phyloP scores from a whole-genome alignment of 1,139 yeast genomes.

The Tardiomyces blankii region DNA sequence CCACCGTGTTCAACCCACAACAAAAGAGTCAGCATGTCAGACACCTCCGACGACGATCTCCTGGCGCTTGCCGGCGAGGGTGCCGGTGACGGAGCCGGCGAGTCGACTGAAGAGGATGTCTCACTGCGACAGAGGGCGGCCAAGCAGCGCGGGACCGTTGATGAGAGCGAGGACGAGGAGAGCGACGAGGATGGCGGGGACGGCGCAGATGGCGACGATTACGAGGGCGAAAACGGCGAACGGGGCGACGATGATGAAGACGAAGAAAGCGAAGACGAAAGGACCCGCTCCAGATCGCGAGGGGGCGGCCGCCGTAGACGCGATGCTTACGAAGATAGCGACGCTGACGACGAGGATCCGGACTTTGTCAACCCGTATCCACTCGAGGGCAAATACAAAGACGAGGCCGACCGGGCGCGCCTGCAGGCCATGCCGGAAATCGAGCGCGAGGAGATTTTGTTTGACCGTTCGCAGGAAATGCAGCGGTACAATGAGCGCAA shows the following conservation, averaged over 20 bases:
- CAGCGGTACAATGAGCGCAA: conserved; percentile 76
- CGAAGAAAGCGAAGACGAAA: not conserved
- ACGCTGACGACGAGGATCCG: conserved; percentile 34
- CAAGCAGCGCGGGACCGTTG: not conserved
- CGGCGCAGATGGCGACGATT: not conserved
- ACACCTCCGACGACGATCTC: conserved; percentile 15
- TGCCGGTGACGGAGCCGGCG: conserved; percentile 9
- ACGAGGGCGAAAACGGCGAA: conserved; percentile 7
- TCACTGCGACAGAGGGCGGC: conserved; percentile 1
- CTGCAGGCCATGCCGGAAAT: conserved; percentile 77
- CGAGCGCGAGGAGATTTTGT: conserved; percentile 79
- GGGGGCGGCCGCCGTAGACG: conserved; percentile 23
- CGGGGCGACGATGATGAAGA: conserved; percentile 8
- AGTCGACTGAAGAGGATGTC: conserved; percentile 4
- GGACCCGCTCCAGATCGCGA: not conserved
- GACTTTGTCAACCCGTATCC: conserved; percentile 68
- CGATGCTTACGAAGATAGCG: conserved; percentile 21
- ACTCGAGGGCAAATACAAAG: conserved; percentile 79
- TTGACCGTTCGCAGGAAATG: conserved; percentile 87
- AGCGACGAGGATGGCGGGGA: conserved; percentile 5
- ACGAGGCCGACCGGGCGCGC: conserved; percentile 61
- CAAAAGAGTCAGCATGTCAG: conserved; percentile 6
- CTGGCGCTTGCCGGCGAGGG: conserved; percentile 16
- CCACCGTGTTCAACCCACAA: too few relatives aligned
- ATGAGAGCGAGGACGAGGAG: conserved; percentile 1